A percentile compares a stretch with the other conserved stretches of the same genome.
Conservation (phyloP, 208 protist species). For the Leishmania aethiopica region DNA sequence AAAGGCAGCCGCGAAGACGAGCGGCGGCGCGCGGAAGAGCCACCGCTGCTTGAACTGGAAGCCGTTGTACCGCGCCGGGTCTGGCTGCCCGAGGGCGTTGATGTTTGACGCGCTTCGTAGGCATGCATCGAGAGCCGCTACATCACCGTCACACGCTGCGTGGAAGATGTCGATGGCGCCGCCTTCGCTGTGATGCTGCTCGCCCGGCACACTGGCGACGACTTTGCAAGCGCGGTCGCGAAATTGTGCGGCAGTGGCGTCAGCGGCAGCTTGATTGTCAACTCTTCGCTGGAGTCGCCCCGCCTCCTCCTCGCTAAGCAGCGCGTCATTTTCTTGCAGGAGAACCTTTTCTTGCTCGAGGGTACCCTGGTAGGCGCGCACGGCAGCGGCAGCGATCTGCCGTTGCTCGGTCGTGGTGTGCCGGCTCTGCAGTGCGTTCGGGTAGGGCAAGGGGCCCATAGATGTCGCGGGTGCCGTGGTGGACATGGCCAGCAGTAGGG, state of each 20-base stretch:
- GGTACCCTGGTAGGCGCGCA: constrained; percentile 10
- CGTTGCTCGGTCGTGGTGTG: constrained; percentile 32
- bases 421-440: constrained; percentile 54
- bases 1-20: constrained; percentile 79
- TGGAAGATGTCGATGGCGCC: constrained; percentile 60
- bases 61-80: constrained; percentile 57
- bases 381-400: constrained; percentile 21
- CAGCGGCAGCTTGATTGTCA: constrained; percentile 11
- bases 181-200: not conserved
- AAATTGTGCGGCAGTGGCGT: constrained; percentile 22
- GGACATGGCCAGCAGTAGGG: constrained; percentile 10
- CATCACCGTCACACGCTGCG: constrained; percentile 82
- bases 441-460: constrained; percentile 38
- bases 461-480: not conserved
- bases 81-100: constrained; percentile 73
- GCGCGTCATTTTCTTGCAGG: constrained; percentile 11
- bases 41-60: constrained; percentile 76
- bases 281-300: constrained; percentile 15
- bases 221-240: constrained; percentile 25
- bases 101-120: constrained; percentile 33
- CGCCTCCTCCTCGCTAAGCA: constrained; percentile 28
- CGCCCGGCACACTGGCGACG: constrained; percentile 8
- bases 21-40: constrained; percentile 69
- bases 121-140: constrained; percentile 39
- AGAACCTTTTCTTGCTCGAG: constrained; percentile 12